These are phyloP conservation scores for Teratosphaeria gauchensis DNA, from an alignment of 2,329 filamentous ascomycete species.

Conservation along the genomic window DNA sequence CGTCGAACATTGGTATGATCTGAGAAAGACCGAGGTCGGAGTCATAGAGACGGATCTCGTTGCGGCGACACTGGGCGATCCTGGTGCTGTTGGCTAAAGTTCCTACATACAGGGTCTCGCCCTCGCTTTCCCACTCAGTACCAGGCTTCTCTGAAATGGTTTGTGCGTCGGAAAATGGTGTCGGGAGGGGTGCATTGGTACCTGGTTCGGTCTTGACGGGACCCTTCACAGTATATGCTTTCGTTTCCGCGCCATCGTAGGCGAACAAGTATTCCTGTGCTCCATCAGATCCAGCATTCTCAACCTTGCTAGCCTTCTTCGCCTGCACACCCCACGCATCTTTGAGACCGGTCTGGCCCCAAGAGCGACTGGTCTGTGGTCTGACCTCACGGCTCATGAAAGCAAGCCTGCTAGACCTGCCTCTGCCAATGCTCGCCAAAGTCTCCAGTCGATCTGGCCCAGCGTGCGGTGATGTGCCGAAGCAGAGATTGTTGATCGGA, in stretches of 20 bases:
- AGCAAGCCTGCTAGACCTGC: conserved; percentile 59
- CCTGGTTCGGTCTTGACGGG: neutral
- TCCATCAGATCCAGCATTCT: neutral
- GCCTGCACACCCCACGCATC: conserved; percentile 68
- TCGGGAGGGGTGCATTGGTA: neutral
- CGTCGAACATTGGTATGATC: conserved; percentile 87
- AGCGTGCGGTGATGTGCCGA: conserved; percentile 47
- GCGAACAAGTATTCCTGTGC: conserved; percentile 22
- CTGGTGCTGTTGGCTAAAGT: conserved; percentile 71
- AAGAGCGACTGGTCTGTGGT: conserved; percentile 58
- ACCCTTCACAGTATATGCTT: conserved; percentile 12
- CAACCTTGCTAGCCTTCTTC: conserved; percentile 1
- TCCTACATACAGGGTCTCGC: conserved; percentile 75
- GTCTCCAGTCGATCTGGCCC: conserved; percentile 38
- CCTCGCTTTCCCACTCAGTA: conserved; percentile 87
- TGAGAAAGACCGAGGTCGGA: conserved; percentile 83
- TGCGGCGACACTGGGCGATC: conserved; percentile 78
- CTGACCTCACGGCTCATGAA: conserved; percentile 70
- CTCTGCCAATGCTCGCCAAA: conserved; percentile 51
- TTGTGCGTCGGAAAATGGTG: neutral
- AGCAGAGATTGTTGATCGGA: conserved; percentile 64
- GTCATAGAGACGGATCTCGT: conserved; percentile 84
- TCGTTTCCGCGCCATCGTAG: conserved; percentile 20
- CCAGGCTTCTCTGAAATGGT: conserved; percentile 49
- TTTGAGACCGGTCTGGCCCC: conserved; percentile 62